Percentiles rank a stretch among this genome's conserved stretches.
Conservation (phyloP, 305 asterid genomes). For the Ruellia speciosa region DNA sequence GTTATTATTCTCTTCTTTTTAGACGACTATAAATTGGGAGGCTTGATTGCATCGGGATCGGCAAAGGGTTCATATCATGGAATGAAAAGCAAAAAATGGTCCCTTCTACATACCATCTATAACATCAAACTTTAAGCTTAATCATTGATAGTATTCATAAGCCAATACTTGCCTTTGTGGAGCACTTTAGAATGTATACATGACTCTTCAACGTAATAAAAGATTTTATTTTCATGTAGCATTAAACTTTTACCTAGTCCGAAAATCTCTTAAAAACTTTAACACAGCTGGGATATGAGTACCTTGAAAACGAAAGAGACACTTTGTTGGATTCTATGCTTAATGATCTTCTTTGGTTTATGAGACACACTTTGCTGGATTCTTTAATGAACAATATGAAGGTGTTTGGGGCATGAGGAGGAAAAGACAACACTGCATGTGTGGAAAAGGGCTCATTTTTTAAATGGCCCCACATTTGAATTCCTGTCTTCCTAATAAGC, state of each 20-base stretch:
- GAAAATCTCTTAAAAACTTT: too few species aligned
- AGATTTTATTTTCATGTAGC: too few species aligned
- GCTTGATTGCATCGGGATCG: slow-evolving; percentile 40
- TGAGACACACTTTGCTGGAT: slow-evolving; percentile 17
- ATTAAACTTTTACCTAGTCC: too few species aligned
- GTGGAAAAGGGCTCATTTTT: slow-evolving; percentile 43
- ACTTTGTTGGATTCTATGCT: slow-evolving; percentile 3
- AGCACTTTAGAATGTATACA: background rate
- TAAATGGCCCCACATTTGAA: slow-evolving; percentile 53
- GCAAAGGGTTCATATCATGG: slow-evolving; percentile 18
- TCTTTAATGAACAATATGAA: slow-evolving; percentile 7
- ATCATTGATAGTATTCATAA: background rate
- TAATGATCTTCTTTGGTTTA: slow-evolving; percentile 15
- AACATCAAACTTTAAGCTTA: slow-evolving; percentile 15
- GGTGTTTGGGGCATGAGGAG: slow-evolving; percentile 19
- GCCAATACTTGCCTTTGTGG: background rate
- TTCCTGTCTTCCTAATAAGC: slow-evolving; percentile 42
- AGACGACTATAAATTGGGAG: slow-evolving; percentile 23
- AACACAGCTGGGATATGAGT: too few species aligned
- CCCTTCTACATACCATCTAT: slow-evolving; percentile 17
- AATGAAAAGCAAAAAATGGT: slow-evolving; percentile 24
- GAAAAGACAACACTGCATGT: slow-evolving; percentile 43
- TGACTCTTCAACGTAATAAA: too few species aligned
- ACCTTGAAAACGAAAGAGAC: background rate
- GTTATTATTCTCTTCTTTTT: slow-evolving; percentile 29